These are phyloP conservation scores for Aspergillus spinulosporus DNA, from an alignment of 2,329 filamentous ascomycete species.

Conservation along the genomic window DNA sequence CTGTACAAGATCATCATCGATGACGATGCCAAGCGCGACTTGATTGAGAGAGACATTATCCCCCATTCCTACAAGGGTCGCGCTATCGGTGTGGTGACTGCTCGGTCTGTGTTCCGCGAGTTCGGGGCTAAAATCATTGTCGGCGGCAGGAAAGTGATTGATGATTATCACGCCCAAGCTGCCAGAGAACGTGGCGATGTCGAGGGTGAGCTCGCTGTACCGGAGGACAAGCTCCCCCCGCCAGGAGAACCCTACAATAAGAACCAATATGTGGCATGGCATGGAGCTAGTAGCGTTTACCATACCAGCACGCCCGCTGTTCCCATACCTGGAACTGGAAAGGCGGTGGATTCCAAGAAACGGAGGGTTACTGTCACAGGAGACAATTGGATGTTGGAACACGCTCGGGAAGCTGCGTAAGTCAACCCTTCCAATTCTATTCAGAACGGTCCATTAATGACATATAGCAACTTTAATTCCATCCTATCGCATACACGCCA, in stretches of 20 bases:
- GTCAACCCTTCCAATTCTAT: slow-evolving; percentile 27
- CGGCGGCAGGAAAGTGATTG: slow-evolving; percentile 77
- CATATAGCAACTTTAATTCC: slow-evolving; percentile 76
- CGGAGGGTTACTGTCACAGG: slow-evolving; percentile 85
- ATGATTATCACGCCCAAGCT: slow-evolving; percentile 83
- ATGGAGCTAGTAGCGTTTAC: slow-evolving; percentile 93
- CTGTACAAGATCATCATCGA: slow-evolving; percentile 98
- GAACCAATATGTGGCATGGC: slow-evolving; percentile 98
- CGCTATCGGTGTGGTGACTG: slow-evolving; percentile 96
- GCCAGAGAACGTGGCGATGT: slow-evolving; percentile 74
- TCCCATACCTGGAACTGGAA: slow-evolving; percentile 68
- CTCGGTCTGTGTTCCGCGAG: slow-evolving; percentile 93
- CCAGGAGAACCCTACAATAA: slow-evolving; percentile 92
- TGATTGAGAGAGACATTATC: slow-evolving; percentile 93
- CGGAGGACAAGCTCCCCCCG: slow-evolving; percentile 74
- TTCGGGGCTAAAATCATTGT: slow-evolving; percentile 95
- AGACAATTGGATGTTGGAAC: slow-evolving; percentile 94
- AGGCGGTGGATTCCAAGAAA: slow-evolving; percentile 74
- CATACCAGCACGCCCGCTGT: slow-evolving; percentile 76
- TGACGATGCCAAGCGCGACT: slow-evolving; percentile 93
- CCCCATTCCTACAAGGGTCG: slow-evolving; percentile 98
- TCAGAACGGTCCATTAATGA: slow-evolving; percentile 10
- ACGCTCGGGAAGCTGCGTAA: slow-evolving; percentile 86
- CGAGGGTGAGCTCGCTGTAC: slow-evolving; percentile 89
- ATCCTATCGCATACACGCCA: slow-evolving; percentile 67